Evolutionary conservation across 1,139 yeast genomes (phyloP).

Genomic region (Debaryomyces sp.): DNA sequence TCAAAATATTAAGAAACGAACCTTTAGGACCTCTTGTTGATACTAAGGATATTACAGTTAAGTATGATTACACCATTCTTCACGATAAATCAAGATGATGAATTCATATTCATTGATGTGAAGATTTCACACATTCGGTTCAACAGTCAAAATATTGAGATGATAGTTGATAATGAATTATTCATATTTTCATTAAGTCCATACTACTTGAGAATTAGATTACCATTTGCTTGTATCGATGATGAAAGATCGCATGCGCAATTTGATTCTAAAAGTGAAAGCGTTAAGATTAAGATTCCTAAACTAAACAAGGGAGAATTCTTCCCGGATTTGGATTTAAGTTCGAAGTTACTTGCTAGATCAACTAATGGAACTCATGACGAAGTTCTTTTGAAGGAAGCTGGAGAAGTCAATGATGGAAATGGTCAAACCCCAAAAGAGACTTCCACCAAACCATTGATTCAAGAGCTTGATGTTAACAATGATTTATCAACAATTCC

Average conservation of each 20-base stretch:
- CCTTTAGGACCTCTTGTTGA: background rate
- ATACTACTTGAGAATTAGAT: constrained; percentile 79
- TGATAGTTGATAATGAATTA: constrained; percentile 70
- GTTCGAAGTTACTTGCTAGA: constrained; percentile 80
- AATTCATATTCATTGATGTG: constrained; percentile 60
- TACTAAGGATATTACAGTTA: background rate
- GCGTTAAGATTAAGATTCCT: constrained; percentile 54
- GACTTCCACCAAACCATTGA: constrained; percentile 46
- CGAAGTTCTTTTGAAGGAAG: constrained; percentile 16
- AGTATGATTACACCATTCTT: constrained; percentile 87
- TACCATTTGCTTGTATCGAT: constrained; percentile 69
- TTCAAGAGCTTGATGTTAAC: constrained; percentile 59
- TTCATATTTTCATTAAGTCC: constrained; percentile 88
- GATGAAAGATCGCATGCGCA: constrained; percentile 70
- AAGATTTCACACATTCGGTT: constrained; percentile 67
- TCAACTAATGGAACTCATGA: constrained; percentile 35
- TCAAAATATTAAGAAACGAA: background rate
- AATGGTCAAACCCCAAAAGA: constrained; percentile 10
- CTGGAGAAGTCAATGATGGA: constrained; percentile 11
- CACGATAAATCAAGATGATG: constrained; percentile 74
- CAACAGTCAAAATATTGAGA: constrained; percentile 70
- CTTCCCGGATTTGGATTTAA: constrained; percentile 82
- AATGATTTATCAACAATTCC: constrained; percentile 16
- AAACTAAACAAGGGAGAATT: constrained; percentile 69
- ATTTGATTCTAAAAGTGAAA: constrained; percentile 57